A percentile compares a stretch with the other conserved stretches of the same genome.
phyloP scores from a whole-genome alignment of 345 rosid species.

The Brassica carinata region DNA sequence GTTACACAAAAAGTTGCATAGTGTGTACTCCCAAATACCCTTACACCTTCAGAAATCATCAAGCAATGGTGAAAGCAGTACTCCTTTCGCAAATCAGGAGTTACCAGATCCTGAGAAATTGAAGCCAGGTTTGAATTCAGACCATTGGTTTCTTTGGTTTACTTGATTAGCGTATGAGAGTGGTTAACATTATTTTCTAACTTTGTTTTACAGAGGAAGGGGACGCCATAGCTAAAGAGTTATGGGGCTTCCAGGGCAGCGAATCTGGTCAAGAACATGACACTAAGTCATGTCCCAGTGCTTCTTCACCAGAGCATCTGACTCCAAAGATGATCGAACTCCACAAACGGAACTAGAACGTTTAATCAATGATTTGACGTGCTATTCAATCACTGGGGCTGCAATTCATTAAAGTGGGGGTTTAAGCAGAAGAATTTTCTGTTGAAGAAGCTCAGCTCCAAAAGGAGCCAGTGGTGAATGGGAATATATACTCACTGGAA shows the following conservation, averaged over 20 bases:
- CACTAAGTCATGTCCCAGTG: constrained; percentile 19
- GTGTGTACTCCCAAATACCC: constrained; percentile 68
- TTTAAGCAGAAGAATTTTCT: constrained; percentile 18
- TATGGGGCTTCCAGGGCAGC: constrained; percentile 33
- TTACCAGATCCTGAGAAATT: constrained; percentile 38
- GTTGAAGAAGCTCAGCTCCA: constrained; percentile 28
- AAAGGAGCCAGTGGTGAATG: constrained; percentile 1
- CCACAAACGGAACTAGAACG: constrained; percentile 23
- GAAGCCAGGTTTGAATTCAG: constrained; percentile 36
- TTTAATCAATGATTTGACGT: not conserved
- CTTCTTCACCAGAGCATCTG: constrained; percentile 26
- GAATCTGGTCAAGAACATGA: constrained; percentile 32
- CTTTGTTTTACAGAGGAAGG: constrained; percentile 29
- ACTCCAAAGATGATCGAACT: constrained; percentile 37
- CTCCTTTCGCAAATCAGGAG: constrained; percentile 27
- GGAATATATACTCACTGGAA: not conserved
- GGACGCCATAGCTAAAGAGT: constrained; percentile 29
- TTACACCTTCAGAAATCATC: constrained; percentile 35
- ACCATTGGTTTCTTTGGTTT: not conserved
- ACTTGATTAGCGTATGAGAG: not conserved
- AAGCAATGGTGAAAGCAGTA: constrained; percentile 20
- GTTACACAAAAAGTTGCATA: constrained; percentile 48
- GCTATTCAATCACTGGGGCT: constrained; percentile 9
- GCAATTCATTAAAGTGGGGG: not conserved
- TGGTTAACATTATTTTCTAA: not conserved